Base-by-base conservation (phyloP, 768 basidiomycete genomes). In the Suillus paluster region DNA sequence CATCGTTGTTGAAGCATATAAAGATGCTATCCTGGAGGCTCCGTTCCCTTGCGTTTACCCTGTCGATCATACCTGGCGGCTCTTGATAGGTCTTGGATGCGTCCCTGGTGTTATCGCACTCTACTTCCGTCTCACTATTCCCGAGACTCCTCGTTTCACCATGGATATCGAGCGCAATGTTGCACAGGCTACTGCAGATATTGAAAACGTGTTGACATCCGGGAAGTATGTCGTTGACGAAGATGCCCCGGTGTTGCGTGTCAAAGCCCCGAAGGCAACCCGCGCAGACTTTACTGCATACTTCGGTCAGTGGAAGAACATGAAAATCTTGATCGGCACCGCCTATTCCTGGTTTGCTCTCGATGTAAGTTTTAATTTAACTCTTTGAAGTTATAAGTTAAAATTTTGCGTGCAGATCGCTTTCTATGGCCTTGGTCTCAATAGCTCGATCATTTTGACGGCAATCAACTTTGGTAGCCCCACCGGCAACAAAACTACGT, bases 121-220 rank as follows among this genome's bases (percentile, higher is more conserved):
- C 56, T 95, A 94, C 80, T 95, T 92, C 89, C 92, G 94, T 72
- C 83, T 95, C 38, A 95, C 94, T 27, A 95, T 96, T 69, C 92
- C 94, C 4, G 94, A 95, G 74, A 95, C 94, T 1, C 94, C 94
- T 30, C 92, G 94, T 60, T 88, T 84, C 74, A 97, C 94, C 62
- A 95, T 95, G 90, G 94, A 96, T 80, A 85, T 96, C 63, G 92
- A 95, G 75, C 81, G 83, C 53, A 94, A 95, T 73, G 78, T 96
- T 48, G 79, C 84, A 44, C 91, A 90, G 71, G 94, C 93, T 9
- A 60, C 86, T 1, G 76, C 81, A 34, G 94, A 95, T 68, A 91
- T 94, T 64, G 82, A 89, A 61, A 81, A 82, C 50, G 90, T 92
- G 60, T 64, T 95, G 50, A 77, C 79, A 21, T 79, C 77, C 17